A percentile compares a stretch with the other conserved stretches of the same genome.
These are phyloP conservation scores for Xylaria digitata DNA, from an alignment of 2,329 filamentous ascomycete genomes.

Conservation along the genomic window DNA sequence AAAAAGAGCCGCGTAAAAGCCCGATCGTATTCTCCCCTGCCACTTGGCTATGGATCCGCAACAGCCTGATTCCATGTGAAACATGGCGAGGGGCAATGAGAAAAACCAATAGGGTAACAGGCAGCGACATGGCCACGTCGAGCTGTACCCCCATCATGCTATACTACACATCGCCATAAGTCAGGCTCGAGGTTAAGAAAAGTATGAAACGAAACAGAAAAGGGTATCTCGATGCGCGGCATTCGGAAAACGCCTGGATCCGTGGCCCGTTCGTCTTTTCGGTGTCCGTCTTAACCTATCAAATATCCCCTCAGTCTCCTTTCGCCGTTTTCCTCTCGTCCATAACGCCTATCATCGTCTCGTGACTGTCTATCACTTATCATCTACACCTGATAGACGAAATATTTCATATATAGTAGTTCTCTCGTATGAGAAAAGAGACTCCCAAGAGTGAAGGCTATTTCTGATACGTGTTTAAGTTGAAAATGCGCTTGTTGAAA, in stretches of 20 bases:
- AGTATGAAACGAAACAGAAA: constrained; percentile 32
- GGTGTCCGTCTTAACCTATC: constrained; percentile 24
- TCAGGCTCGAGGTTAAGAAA: constrained; percentile 28
- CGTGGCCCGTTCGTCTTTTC: constrained; percentile 28
- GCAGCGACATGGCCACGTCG: constrained; percentile 32
- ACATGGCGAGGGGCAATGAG: constrained; percentile 41
- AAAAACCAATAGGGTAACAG: constrained; percentile 15
- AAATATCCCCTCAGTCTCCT: constrained; percentile 26
- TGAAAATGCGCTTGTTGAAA: neutral
- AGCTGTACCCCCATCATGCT: constrained; percentile 35
- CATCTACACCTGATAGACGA: constrained; percentile 1
- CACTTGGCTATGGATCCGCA: constrained; percentile 46
- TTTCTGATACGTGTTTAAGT: neutral
- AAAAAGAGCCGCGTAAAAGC: constrained; percentile 19
- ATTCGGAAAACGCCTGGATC: constrained; percentile 30
- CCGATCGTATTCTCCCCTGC: constrained; percentile 44
- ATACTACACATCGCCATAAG: constrained; percentile 41
- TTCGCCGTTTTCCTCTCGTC: constrained; percentile 23
- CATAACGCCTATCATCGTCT: constrained; percentile 31
- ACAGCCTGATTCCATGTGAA: constrained; percentile 33
- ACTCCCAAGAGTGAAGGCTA: neutral
- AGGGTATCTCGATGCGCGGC: constrained; percentile 41
- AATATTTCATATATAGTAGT: neutral
- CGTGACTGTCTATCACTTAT: constrained; percentile 7
- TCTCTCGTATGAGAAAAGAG: neutral